Base-by-base conservation (phyloP, 2,329 filamentous ascomycete genomes). In the Diplocarpon rosae region DNA sequence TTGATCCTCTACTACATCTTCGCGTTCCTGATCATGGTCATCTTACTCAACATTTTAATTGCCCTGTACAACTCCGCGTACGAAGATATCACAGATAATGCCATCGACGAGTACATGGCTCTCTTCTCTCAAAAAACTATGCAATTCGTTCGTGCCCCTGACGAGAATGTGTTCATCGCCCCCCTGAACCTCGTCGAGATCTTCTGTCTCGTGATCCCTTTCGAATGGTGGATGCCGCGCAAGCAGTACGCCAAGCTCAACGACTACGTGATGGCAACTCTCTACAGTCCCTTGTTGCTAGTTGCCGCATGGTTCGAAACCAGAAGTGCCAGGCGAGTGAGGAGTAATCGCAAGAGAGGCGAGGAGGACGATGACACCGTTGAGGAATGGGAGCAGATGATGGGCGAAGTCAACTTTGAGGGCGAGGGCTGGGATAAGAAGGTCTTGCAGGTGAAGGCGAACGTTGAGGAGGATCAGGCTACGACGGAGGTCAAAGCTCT, bases 101-200 rank as follows among this genome's bases (percentile, higher is more conserved):
- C 92, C 4, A 83, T 87, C 53, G 92, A 98, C 63, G 92, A 98
- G 64, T 98, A 88, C 65, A 80, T 98, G 62, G 90, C 88, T 0
- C 75, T 96, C 3, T 95, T 95, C 65, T 76, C 86, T 0, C 85
- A 93, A 55, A 95, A 95, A 66, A 95, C 92, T 0, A 86, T 96
- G 75, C 88, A 94, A 58, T 98, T 95, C 58, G 86, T 96, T 14
- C 85, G 92, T 39, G 92, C 92, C 0, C 92, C 92, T 0, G 92
- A 98, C 57, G 92, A 98, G 64, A 98, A 98, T 56, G 92, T 98
- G 44, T 98, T 92, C 66, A 95, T 98, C 58, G 81, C 92, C 0
- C 92, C 92, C 0, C 85, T 98, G 65, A 98, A 98, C 62, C 72
- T 98, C 2, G 75, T 98, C 48, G 92, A 98, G 63, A 80, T 96